phyloP scores from a whole-genome alignment of 1,284 basidiomycete genomes.

The Fistulinella cinereoalba region DNA sequence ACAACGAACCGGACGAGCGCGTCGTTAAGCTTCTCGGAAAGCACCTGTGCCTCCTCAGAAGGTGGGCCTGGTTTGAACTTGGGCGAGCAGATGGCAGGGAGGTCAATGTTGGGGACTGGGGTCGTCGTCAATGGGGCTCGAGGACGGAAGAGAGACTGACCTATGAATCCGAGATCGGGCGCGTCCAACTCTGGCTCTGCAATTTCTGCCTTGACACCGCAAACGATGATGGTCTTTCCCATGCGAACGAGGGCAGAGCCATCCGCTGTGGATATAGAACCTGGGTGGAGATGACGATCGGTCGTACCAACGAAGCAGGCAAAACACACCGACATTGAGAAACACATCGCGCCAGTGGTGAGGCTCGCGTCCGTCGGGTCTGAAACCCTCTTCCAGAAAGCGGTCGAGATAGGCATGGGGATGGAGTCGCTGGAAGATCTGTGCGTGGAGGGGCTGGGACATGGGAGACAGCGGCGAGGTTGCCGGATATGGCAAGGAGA shows the following conservation, averaged over 20 bases:
- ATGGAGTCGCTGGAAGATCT: neutral
- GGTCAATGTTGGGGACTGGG: slow-evolving; percentile 82
- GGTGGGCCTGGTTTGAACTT: slow-evolving; percentile 95
- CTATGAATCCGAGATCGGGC: slow-evolving; percentile 78
- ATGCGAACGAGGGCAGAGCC: slow-evolving; percentile 88
- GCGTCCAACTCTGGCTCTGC: slow-evolving; percentile 80
- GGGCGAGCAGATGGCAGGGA: slow-evolving; percentile 89
- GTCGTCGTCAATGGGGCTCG: neutral
- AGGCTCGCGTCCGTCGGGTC: neutral
- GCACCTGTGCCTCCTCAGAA: slow-evolving; percentile 84
- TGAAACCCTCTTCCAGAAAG: neutral
- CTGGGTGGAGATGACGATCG: slow-evolving; percentile 12
- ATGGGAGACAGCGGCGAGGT: too few species aligned
- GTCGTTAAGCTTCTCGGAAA: slow-evolving; percentile 81
- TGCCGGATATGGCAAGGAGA: neutral
- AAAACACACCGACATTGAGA: slow-evolving; percentile 57
- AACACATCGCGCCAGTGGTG: slow-evolving; percentile 29
- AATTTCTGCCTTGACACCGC: slow-evolving; percentile 93
- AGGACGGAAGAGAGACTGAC: slow-evolving; percentile 38
- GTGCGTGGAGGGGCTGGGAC: too few species aligned
- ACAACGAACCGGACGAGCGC: slow-evolving; percentile 68
- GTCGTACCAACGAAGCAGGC: neutral
- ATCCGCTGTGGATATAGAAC: slow-evolving; percentile 58
- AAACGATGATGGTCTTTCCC: slow-evolving; percentile 88
- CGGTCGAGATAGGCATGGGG: neutral